These are phyloP conservation scores for Hypoxylon perforatum DNA, from an alignment of 495 filamentous ascomycete species.

Conservation along the genomic window DNA sequence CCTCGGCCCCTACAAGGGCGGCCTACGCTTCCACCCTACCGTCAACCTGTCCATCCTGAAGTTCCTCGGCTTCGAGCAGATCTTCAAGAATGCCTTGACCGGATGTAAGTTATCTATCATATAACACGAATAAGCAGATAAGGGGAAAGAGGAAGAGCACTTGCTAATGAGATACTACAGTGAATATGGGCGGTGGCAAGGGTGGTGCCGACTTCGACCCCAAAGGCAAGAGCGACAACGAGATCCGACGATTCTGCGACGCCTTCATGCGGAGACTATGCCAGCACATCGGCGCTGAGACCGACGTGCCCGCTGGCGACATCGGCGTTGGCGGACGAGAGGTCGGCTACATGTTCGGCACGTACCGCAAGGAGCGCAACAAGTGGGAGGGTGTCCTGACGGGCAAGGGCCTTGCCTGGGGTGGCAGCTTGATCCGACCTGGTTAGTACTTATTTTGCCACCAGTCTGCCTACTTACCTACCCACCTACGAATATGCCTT, in stretches of 20 bases:
- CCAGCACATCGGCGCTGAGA: slow-evolving; percentile 96
- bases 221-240: slow-evolving; percentile 96
- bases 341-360: slow-evolving; percentile 94
- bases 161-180: slow-evolving; percentile 56
- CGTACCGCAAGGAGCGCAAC: slow-evolving; percentile 90
- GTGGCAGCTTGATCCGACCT: slow-evolving; percentile 92
- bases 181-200: slow-evolving; percentile 98
- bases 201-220: slow-evolving; percentile 99
- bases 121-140: not conserved
- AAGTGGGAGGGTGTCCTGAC: slow-evolving; percentile 94
- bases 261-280: slow-evolving; percentile 95
- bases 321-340: slow-evolving; percentile 92
- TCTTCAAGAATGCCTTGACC: slow-evolving; percentile 99
- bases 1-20: slow-evolving; percentile 97
- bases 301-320: slow-evolving; percentile 94
- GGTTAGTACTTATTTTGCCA: slow-evolving; percentile 33
- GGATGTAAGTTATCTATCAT: slow-evolving; percentile 72
- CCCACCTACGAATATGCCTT: not conserved
- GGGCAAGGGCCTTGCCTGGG: slow-evolving; percentile 93
- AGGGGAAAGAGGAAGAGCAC: no score
- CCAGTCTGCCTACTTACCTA: not conserved
- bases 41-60: slow-evolving; percentile 95
- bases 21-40: slow-evolving; percentile 92
- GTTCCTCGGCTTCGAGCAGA: slow-evolving; percentile 99
- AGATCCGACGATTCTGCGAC: slow-evolving; percentile 97